Conservation (phyloP, 306 rosid species). For the Hylodesmum podocarpum region DNA sequence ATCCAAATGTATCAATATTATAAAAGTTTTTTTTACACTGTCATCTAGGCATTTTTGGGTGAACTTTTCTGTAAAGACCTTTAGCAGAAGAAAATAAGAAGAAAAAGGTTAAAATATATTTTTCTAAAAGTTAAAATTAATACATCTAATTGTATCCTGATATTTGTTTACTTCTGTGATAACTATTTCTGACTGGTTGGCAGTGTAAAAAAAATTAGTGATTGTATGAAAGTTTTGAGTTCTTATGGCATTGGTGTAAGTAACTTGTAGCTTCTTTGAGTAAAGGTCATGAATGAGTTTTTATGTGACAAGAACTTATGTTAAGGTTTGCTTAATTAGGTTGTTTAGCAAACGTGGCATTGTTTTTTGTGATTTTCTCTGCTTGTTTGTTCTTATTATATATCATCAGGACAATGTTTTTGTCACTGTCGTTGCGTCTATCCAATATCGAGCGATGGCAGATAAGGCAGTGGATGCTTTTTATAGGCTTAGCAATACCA, state of each 20-base stretch:
- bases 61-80: too few species aligned
- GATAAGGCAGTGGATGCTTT: slow-evolving; percentile 81
- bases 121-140: too few species aligned
- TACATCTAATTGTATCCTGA: too few species aligned
- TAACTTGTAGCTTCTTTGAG: not conserved
- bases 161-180: not conserved
- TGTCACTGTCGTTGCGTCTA: slow-evolving; percentile 88
- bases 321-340: not conserved
- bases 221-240: not conserved
- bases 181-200: not conserved
- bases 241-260: not conserved
- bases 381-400: slow-evolving; percentile 12
- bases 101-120: too few species aligned
- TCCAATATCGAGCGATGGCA: slow-evolving; percentile 85
- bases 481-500: slow-evolving; percentile 85
- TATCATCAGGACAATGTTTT: slow-evolving; percentile 79
- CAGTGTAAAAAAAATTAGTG: not conserved
- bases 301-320: not conserved
- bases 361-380: not conserved
- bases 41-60: too few species aligned
- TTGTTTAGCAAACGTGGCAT: not conserved
- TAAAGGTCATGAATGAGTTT: not conserved
- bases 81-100: too few species aligned
- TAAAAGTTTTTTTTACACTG: not conserved
- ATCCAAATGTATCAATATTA: not conserved